Evolutionary conservation across 257 asterid genomes (phyloP), one percentile per base, ranked within the genome.

Genomic region (Fraxinus excelsior): DNA sequence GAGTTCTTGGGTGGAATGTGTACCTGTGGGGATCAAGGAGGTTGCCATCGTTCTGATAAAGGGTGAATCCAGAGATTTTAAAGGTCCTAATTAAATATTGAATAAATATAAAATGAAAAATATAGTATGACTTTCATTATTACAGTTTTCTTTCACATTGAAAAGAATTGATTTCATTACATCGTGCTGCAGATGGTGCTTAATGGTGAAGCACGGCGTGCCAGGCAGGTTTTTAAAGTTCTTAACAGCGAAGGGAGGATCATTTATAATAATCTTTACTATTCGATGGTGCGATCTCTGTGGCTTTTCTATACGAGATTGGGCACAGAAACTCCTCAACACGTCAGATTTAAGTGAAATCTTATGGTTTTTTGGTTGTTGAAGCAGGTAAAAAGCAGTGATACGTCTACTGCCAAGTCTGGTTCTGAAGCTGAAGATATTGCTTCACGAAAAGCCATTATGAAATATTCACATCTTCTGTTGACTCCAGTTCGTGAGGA

Each of bases 381-480:
- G 67, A 76, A 71, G 74, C 88, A 93, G 92, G 81, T 96, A 42
- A 96, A 89, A 87, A 92, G 98, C 74, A 91, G 98, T 82, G 99
- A 93, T 78, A 91, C 98, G 6, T 93, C 99, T 73, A 91, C 97
- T 21, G 97, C 92, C 5, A 98, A 96, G 84, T 96, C 98, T 76
- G 99, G 99, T 69, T 96, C 99, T 78, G 98, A 96, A 79, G 97
- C 98, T 84, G 99, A 96, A 85, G 99, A 96, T 86, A 91, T 93
- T 72, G 89, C 90, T 78, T 93, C 99, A 12, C 99, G 98, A 16
- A 96, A 93, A 88, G 92, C 94, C 78, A 76, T 77, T 28, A 90
- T 92, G 87, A 90, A 76, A 79, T 93, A 91, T 82, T 88, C 99
- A 67, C 97, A 91, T 74, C 94, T 92, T 78, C 90, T 92, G 67